Percentiles rank a stretch among this genome's conserved stretches.
Conservation (phyloP, 176 grass and related monocot species). For the Musa beccarii region DNA sequence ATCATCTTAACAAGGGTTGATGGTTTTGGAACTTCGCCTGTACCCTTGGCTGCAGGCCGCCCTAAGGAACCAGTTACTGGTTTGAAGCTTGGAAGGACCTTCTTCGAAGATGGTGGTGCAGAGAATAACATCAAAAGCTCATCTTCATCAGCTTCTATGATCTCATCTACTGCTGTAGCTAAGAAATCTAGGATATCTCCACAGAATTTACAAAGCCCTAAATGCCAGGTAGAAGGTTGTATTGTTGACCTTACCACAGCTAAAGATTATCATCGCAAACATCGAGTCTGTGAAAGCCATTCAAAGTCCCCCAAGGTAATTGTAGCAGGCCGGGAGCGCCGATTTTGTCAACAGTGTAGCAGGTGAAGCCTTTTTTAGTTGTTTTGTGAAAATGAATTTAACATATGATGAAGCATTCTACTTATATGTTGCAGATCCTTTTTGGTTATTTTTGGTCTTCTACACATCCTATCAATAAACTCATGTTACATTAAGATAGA, state of each 20-base stretch:
- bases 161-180: constrained; percentile 8
- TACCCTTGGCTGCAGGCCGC: background rate
- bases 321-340: constrained; percentile 57
- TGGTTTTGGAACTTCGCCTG: constrained; percentile 22
- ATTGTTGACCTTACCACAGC: constrained; percentile 60
- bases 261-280: constrained; percentile 87
- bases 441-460: background rate
- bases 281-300: constrained; percentile 63
- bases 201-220: constrained; percentile 16
- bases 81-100: constrained; percentile 34
- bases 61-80: constrained; percentile 14
- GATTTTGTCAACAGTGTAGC: constrained; percentile 98
- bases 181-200: constrained; percentile 10
- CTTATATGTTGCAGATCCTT: background rate
- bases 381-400: background rate
- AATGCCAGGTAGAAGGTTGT: constrained; percentile 85
- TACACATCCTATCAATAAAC: too few species aligned
- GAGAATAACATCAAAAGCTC: constrained; percentile 31
- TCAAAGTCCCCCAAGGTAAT: constrained; percentile 62
- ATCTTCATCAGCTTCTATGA: constrained; percentile 1
- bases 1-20: constrained; percentile 15
- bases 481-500: too few species aligned
- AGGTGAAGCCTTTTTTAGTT: constrained; percentile 23
- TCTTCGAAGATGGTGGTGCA: constrained; percentile 41
- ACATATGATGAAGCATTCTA: background rate